Base-by-base conservation (phyloP, 805 yeast genomes). In the Schizosaccharomyces japonicus region DNA sequence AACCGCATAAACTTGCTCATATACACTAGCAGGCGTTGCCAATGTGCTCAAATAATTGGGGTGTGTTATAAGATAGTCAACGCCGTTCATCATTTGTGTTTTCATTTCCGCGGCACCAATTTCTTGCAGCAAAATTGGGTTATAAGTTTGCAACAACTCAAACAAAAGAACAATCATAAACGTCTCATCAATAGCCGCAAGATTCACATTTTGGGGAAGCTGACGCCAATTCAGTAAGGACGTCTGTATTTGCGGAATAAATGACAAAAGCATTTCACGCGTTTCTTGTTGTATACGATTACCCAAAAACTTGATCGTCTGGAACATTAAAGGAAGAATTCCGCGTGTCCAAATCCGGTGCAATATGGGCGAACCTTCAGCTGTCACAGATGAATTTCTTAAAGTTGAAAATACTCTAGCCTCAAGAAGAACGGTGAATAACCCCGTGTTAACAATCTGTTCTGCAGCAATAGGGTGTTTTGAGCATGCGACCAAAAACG, bases 271-370 rank as follows among this genome's bases (percentile, higher is more conserved):
- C 51, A 82, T 79, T 42, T 73, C 63, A 50, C 78, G 70, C 5
- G 75, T 62, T 49, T 82, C 90, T 2, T 82, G 75, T 1, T 78
- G 53, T 1, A 78, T 65, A 39, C 72, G 66, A 1, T 69, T 68
- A 0, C 87, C 87, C 50, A 83, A 72, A 45, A 68, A 70, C 26
- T 75, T 67, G 34, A 82, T 57, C 13, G 81, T 60, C 1, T 72
- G 64, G 46, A 81, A 62, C 19, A 79, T 63, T 4, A 81, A 71
- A 0, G 90, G 76, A 28, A 85, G 64, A 15, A 85, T 61, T 1
- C 94, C 94, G 55, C 77, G 75, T n/a, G 75, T 70, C 95, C 95
- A 85, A n/a, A 80, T 64, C 47, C 71, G 68, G 58, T 84, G 87
- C 50, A 80, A 61, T 45, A 71, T 70, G 1, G 80, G 70, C 3